A percentile compares a stretch with the other conserved stretches of the same genome.
Conservation (phyloP, 441 rosid genomes). For the Aleurites moluccanus region DNA sequence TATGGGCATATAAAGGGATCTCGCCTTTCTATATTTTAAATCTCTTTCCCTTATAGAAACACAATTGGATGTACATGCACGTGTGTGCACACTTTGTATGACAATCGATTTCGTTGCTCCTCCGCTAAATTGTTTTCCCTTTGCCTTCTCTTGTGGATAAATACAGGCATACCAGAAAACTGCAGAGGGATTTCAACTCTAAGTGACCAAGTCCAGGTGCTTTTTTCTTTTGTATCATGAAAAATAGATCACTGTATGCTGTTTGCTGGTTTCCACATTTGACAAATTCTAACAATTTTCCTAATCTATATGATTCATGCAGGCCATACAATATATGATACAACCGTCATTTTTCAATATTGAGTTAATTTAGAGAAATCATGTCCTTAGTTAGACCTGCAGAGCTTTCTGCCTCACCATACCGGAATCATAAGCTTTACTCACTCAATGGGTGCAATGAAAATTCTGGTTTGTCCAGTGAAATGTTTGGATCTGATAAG, state of each 20-base stretch:
- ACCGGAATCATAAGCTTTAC: constrained; percentile 58
- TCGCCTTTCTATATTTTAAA: no score
- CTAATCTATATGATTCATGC: constrained; percentile 17
- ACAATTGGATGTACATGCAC: neutral
- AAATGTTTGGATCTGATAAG: constrained; percentile 51
- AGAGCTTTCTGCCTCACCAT: constrained; percentile 54
- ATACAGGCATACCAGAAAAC: constrained; percentile 14
- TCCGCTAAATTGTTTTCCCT: neutral
- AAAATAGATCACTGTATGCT: neutral
- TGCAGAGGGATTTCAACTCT: constrained; percentile 1
- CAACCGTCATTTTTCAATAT: constrained; percentile 24
- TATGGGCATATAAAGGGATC: no score
- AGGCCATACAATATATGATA: constrained; percentile 26
- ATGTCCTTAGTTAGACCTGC: constrained; percentile 73
- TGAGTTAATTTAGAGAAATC: constrained; percentile 25
- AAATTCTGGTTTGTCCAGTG: constrained; percentile 42
- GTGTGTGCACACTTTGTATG: neutral
- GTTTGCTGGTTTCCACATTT: constrained; percentile 7
- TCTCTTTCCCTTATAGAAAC: neutral
- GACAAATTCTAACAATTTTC: constrained; percentile 4
- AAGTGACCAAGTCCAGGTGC: constrained; percentile 9
- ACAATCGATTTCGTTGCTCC: neutral
- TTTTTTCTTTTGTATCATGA: constrained; percentile 1
- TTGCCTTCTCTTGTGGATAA: neutral
- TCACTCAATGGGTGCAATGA: constrained; percentile 50